Evolutionary conservation across 768 basidiomycete genomes (phyloP), one percentile per base, ranked within the genome.

Genomic region (Mycena alexandri): DNA sequence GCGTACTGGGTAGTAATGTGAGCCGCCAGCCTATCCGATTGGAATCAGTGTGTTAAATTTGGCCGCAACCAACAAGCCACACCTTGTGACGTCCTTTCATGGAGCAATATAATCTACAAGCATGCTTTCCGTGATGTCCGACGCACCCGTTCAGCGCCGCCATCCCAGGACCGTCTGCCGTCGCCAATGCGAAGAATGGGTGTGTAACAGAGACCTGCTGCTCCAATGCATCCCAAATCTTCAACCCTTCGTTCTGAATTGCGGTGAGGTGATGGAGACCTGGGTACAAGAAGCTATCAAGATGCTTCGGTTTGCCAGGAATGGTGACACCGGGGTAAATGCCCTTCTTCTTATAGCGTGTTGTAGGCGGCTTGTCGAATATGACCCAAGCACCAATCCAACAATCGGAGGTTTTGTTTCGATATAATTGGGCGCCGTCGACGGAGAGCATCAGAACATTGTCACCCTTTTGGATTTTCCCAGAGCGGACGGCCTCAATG

Each of bases 311-410:
- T 22, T 48, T 48, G 22, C 24, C 24, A 12, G 47, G 47, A 12
- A 36, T 36, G 34, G 34, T 6, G 34, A 36, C 34, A 16, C 47
- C 47, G 16, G 47, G 47, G 17, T 24, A 24, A 12, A 48, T 13
- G 5, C 34, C 34, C 34, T n/a, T n/a, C n/a, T n/a, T n/a, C n/a
- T n/a, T n/a, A n/a, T n/a, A n/a, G n/a, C n/a, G n/a, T n/a, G n/a
- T n/a, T n/a, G n/a, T 67, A 12, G 77, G 80, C 42, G 62, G 16
- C 24, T 69, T 75, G 54, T 82, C 73, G 0, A 65, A 42, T 12
- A 81, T 53, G 17, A 79, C 67, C 79, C 78, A 83, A 6, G 81
- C 76, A 0, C 51, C 74, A 14, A 84, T 82, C 82, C 81, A 83
- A 9, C 72, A 75, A 54, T 83, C 79, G 4, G 80, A 84, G 41